Conservation (phyloP, 805 yeast species). For the Starmerella riodocensis region DNA sequence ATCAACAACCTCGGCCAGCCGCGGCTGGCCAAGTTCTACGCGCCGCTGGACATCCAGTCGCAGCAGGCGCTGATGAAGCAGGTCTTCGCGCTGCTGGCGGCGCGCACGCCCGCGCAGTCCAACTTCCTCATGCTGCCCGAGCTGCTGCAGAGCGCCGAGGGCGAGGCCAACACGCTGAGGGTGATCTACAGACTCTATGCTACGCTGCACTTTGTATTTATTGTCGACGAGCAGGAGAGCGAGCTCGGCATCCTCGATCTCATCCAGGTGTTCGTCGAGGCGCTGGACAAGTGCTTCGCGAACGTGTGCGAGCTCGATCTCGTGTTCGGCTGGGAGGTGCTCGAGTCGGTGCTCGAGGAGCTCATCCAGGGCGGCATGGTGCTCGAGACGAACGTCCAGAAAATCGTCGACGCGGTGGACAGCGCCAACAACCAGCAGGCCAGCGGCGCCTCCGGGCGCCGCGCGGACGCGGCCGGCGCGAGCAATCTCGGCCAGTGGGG, state of each 20-base stretch:
- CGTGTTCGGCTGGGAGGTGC: constrained; percentile 97
- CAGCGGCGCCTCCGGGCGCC: constrained; percentile 13
- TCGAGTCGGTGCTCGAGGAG: constrained; percentile 74
- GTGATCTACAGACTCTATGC: constrained; percentile 93
- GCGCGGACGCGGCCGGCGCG: neutral
- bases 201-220: constrained; percentile 86
- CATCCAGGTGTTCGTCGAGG: constrained; percentile 93
- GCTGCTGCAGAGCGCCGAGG: constrained; percentile 40
- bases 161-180: constrained; percentile 51
- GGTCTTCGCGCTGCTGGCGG: constrained; percentile 62
- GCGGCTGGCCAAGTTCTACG: constrained; percentile 77
- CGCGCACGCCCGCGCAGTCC: constrained; percentile 62
- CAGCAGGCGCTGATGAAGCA: constrained; percentile 72
- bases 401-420: constrained; percentile 54
- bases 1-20: constrained; percentile 87
- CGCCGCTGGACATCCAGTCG: constrained; percentile 74
- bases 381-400: constrained; percentile 71
- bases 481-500: neutral
- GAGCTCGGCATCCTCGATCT: constrained; percentile 87
- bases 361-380: constrained; percentile 97
- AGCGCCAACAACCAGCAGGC: constrained; percentile 25
- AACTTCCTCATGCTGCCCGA: constrained; percentile 87
- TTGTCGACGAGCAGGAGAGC: constrained; percentile 90
- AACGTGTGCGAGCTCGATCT: constrained; percentile 92
- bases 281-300: constrained; percentile 80